These are phyloP conservation scores for Xanthoceras sorbifolium DNA, from an alignment of 345 rosid species.

Conservation along the genomic window DNA sequence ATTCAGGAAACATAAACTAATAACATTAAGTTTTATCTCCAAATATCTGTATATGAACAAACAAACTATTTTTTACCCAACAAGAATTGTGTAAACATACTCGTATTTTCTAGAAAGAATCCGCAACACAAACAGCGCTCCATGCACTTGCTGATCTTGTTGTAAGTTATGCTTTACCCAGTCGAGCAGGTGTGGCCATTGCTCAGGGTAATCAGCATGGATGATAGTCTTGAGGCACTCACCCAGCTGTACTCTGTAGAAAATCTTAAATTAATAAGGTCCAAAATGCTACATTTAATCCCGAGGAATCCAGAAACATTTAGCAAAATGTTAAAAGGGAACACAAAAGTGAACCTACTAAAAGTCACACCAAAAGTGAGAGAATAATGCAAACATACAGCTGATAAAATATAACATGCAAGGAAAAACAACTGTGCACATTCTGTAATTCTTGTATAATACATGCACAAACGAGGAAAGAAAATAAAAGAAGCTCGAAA, in stretches of 20 bases:
- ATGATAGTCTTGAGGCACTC: slow-evolving; percentile 96
- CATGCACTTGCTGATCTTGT: slow-evolving; percentile 89
- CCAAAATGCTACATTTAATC: background rate
- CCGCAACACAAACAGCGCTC: slow-evolving; percentile 87
- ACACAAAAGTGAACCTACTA: background rate
- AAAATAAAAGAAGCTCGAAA: background rate
- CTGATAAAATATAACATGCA: background rate
- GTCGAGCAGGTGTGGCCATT: slow-evolving; percentile 94
- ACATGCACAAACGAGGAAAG: background rate
- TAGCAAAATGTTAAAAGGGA: background rate
- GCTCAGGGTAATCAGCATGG: slow-evolving; percentile 97
- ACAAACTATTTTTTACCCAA: background rate
- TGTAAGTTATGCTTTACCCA: slow-evolving; percentile 94
- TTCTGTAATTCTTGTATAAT: background rate
- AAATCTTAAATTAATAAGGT: background rate
- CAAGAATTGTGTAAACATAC: slow-evolving; percentile 41
- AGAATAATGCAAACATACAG: background rate
- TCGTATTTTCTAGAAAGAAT: slow-evolving; percentile 97
- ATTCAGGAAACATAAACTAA: background rate
- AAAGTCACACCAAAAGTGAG: background rate
- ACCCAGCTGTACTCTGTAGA: slow-evolving; percentile 86
- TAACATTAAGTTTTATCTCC: background rate
- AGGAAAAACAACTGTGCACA: background rate
- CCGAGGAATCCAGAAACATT: background rate
- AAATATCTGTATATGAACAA: background rate